phyloP scores from a whole-genome alignment of 345 rosid species.

The Combretum micranthum region DNA sequence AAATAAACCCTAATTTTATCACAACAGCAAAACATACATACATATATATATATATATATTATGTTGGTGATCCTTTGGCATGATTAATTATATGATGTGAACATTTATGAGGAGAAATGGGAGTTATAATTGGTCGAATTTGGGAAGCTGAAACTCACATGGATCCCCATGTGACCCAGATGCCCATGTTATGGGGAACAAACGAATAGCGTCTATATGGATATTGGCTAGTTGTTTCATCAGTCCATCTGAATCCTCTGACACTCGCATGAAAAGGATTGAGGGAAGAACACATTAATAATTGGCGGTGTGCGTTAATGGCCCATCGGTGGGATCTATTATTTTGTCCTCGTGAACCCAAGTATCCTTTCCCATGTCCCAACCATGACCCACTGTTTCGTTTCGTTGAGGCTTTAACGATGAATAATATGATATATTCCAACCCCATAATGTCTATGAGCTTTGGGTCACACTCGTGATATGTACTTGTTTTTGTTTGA shows the following conservation, averaged over 20 bases:
- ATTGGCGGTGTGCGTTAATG: slow-evolving; percentile 3
- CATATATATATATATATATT: background rate
- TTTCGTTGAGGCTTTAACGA: too few species aligned
- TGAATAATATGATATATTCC: too few species aligned
- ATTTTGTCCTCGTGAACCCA: background rate
- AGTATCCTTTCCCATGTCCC: too few species aligned
- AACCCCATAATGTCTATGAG: too few species aligned
- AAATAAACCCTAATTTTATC: too few species aligned
- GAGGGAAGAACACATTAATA: slow-evolving; percentile 9
- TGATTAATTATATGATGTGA: background rate
- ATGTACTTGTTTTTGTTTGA: too few species aligned
- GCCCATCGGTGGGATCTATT: background rate
- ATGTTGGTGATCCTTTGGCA: too few species aligned
- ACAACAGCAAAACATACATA: too few species aligned
- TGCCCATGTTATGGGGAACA: slow-evolving; percentile 44
- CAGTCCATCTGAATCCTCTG: slow-evolving; percentile 7
- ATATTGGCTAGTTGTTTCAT: slow-evolving; percentile 12
- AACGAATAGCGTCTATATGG: slow-evolving; percentile 10
- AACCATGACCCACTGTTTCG: too few species aligned
- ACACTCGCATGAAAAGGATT: slow-evolving; percentile 11
- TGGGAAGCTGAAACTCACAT: slow-evolving; percentile 24
- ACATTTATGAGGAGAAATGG: background rate
- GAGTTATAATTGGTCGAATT: slow-evolving; percentile 10
- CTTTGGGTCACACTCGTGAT: too few species aligned
- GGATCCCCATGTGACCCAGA: slow-evolving; percentile 39